phyloP scores from a whole-genome alignment of 305 asterid genomes.

The Solanum hybrid region DNA sequence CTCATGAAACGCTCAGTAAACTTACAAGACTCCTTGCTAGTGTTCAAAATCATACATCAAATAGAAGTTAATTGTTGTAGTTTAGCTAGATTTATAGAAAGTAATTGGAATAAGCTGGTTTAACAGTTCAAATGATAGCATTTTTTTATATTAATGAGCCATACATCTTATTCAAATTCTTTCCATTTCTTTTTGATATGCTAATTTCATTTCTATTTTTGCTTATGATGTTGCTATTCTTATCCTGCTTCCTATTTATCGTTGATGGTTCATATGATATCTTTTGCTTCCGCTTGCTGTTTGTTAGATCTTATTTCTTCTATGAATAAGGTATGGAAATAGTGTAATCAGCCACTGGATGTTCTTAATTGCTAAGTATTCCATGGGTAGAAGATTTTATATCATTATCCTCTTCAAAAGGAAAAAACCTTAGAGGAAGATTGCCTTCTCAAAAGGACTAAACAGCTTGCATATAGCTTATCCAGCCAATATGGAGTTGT shows the following conservation, averaged over 20 bases:
- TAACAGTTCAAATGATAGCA: conserved; percentile 2
- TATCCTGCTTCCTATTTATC: neutral
- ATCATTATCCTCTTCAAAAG: neutral
- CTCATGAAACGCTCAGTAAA: conserved; percentile 76
- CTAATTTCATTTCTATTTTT: neutral
- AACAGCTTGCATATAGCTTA: neutral
- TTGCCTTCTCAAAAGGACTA: neutral
- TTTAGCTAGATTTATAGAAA: neutral
- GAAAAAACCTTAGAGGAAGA: neutral
- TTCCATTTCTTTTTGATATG: neutral
- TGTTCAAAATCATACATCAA: conserved; percentile 50
- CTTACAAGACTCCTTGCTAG: conserved; percentile 69
- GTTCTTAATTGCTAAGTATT: neutral
- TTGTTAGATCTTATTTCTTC: neutral
- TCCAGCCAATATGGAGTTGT: neutral
- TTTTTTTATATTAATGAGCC: conserved; percentile 1
- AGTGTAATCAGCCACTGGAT: neutral
- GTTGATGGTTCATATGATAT: neutral
- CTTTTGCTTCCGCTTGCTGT: neutral
- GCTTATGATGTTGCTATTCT: neutral
- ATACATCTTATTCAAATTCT: conserved; percentile 3
- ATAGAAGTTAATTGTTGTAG: conserved; percentile 21
- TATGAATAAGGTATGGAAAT: neutral
- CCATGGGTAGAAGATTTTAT: neutral
- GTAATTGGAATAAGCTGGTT: conserved; percentile 1